A percentile compares a stretch with the other conserved stretches of the same genome.
Conservation (phyloP, 257 asterid genomes). For the Lycium ferocissimum region DNA sequence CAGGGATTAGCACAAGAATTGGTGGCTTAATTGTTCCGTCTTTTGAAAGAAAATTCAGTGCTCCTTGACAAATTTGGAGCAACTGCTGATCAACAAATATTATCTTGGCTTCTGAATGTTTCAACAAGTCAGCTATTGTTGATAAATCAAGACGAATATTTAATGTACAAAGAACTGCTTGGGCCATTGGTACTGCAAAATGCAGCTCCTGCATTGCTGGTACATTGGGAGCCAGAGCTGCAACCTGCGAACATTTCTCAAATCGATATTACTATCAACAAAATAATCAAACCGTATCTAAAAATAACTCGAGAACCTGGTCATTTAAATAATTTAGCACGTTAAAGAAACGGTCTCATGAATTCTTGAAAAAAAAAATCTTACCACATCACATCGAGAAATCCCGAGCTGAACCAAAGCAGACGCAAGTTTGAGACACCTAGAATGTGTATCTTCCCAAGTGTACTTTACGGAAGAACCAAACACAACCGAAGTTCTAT, state of each 20-base stretch:
- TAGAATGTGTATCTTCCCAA: slow-evolving; percentile 44
- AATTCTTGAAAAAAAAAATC: not conserved
- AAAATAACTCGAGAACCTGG: too few species aligned
- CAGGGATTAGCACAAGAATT: slow-evolving; percentile 35
- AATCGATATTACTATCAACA: not conserved
- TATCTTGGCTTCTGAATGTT: not conserved
- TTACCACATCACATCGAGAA: not conserved
- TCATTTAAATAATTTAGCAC: too few species aligned
- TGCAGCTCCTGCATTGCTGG: not conserved
- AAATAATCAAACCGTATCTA: too few species aligned
- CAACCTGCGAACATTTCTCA: not conserved
- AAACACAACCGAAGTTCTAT: slow-evolving; percentile 38
- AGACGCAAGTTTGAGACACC: slow-evolving; percentile 49
- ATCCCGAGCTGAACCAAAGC: slow-evolving; percentile 43
- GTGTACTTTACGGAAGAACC: slow-evolving; percentile 40
- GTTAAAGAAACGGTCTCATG: too few species aligned
- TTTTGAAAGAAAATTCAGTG: not conserved
- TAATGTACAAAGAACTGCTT: slow-evolving; percentile 41
- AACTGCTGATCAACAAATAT: slow-evolving; percentile 37
- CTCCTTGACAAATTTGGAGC: slow-evolving; percentile 33
- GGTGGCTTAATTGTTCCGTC: slow-evolving; percentile 32
- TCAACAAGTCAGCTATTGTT: slow-evolving; percentile 24
- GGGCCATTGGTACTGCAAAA: slow-evolving; percentile 38
- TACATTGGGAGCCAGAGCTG: slow-evolving; percentile 19
- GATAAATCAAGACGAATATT: slow-evolving; percentile 42